phyloP scores from a whole-genome alignment of 495 filamentous ascomycete species.

The Neurospora sp. region DNA sequence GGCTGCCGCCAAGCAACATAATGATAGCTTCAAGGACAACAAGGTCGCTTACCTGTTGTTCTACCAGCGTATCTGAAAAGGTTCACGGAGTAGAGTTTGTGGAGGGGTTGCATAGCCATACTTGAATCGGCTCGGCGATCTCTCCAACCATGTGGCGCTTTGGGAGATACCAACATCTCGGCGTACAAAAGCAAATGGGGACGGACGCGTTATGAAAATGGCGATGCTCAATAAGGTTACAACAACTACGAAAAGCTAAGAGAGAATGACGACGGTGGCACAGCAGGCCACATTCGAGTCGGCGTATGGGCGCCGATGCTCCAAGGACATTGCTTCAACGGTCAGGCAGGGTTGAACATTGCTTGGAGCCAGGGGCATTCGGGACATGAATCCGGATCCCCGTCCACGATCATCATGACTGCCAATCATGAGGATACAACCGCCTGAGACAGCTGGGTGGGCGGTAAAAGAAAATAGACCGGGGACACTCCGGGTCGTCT shows the following conservation, averaged over 20 bases:
- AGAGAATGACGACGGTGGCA: neutral
- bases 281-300: neutral
- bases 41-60: slow-evolving; percentile 96
- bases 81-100: neutral
- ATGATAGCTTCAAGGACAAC: slow-evolving; percentile 74
- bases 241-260: neutral
- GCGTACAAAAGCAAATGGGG: neutral
- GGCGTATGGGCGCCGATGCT: neutral
- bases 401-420: neutral
- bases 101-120: neutral
- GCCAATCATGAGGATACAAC: neutral
- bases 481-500: neutral
- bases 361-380: neutral
- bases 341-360: neutral
- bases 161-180: neutral
- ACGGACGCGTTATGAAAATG: neutral
- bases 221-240: neutral
- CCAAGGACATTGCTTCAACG: neutral
- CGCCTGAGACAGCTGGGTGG: neutral
- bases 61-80: slow-evolving; percentile 63
- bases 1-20: slow-evolving; percentile 46
- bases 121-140: neutral
- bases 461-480: neutral
- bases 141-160: neutral
- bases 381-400: neutral